A percentile compares a stretch with the other conserved stretches of the same genome.
Evolutionary conservation across 345 rosid genomes (phyloP).

Genomic region (Draba incana): DNA sequence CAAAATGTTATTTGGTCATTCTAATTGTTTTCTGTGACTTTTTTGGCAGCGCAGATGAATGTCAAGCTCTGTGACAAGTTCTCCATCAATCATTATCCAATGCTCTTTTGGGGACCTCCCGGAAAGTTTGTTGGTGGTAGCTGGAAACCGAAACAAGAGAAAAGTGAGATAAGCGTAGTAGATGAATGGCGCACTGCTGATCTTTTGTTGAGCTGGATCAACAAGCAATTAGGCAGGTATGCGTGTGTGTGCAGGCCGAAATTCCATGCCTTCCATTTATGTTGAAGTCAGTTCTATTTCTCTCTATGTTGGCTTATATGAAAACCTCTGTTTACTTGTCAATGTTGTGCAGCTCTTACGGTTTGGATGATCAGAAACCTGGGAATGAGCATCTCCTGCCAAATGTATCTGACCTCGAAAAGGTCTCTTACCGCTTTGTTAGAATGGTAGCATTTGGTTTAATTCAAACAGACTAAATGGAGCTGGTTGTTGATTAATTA

Average conservation of each 20-base stretch:
- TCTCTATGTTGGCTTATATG: neutral
- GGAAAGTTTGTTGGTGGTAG: constrained; percentile 61
- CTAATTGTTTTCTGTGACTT: constrained; percentile 39
- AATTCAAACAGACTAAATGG: constrained; percentile 4
- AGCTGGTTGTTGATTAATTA: constrained; percentile 32
- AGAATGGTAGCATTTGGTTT: constrained; percentile 10
- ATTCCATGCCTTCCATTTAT: constrained; percentile 2
- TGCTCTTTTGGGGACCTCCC: constrained; percentile 90
- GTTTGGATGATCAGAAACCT: constrained; percentile 77
- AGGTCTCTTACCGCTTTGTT: constrained; percentile 54
- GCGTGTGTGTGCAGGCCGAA: neutral
- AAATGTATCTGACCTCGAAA: constrained; percentile 73
- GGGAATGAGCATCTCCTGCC: constrained; percentile 71
- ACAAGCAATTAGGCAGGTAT: constrained; percentile 86
- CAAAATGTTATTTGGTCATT: constrained; percentile 4
- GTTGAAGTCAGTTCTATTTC: neutral
- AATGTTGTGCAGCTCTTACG: constrained; percentile 63
- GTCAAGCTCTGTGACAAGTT: constrained; percentile 81
- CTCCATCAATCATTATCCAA: constrained; percentile 85
- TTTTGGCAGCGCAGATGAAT: constrained; percentile 92
- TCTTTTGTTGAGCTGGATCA: constrained; percentile 82
- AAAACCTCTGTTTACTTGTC: constrained; percentile 5
- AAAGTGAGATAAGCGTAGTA: constrained; percentile 56
- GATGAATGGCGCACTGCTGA: constrained; percentile 88
- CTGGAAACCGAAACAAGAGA: constrained; percentile 67